phyloP scores from a whole-genome alignment of 176 grass and related monocot genomes.

The Alloteropsis semialata region DNA sequence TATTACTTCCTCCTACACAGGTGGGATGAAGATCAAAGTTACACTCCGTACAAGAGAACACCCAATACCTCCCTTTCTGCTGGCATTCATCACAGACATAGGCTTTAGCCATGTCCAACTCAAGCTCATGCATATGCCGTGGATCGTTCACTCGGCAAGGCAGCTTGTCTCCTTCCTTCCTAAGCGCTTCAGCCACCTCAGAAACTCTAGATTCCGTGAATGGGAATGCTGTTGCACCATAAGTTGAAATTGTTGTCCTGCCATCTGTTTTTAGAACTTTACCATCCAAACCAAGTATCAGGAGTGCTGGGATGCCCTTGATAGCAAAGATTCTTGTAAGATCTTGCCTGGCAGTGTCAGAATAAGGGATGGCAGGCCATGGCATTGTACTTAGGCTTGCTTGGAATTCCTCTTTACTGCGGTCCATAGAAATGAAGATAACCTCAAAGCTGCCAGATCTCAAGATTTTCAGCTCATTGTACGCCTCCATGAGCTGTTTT shows the following conservation, averaged over 20 bases:
- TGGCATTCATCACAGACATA: constrained; percentile 54
- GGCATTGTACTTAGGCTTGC: constrained; percentile 38
- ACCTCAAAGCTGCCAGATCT: constrained; percentile 38
- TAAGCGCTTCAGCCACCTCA: constrained; percentile 37
- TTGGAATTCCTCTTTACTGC: constrained; percentile 45
- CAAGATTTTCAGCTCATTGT: constrained; percentile 31
- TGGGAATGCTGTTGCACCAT: constrained; percentile 40
- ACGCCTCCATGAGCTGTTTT: constrained; percentile 34
- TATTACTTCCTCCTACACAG: constrained; percentile 17
- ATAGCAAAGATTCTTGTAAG: constrained; percentile 56
- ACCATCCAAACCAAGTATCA: constrained; percentile 50
- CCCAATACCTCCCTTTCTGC: constrained; percentile 37
- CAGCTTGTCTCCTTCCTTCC: constrained; percentile 39
- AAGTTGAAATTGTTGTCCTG: constrained; percentile 25
- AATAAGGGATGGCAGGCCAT: constrained; percentile 51
- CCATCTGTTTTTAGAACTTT: constrained; percentile 34
- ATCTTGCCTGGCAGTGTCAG: constrained; percentile 24
- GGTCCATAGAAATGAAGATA: constrained; percentile 51
- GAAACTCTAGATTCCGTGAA: constrained; percentile 46
- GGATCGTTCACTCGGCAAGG: constrained; percentile 34
- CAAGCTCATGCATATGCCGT: constrained; percentile 39
- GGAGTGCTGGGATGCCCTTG: constrained; percentile 44
- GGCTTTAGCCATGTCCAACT: constrained; percentile 41
- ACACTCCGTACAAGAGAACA: constrained; percentile 50
- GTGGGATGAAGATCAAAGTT: constrained; percentile 61